A percentile compares a stretch with the other conserved stretches of the same genome.
Evolutionary conservation across 768 basidiomycete species (phyloP).

Genomic region (Macrolepiota albuminosa): DNA sequence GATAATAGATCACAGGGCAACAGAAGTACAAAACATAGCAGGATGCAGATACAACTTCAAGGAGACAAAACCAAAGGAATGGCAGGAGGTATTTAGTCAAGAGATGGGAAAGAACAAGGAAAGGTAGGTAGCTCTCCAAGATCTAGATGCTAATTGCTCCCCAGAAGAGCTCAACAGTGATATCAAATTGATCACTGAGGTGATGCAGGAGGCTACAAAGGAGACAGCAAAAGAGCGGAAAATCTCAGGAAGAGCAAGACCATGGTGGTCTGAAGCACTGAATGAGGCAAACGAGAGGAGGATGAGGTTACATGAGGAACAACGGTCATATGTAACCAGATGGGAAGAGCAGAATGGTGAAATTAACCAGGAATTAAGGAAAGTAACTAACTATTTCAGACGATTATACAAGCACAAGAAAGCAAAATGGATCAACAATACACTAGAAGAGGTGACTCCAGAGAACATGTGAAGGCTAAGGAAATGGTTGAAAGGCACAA

Average conservation of each 20-base stretch:
- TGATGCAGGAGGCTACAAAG: too few relatives aligned
- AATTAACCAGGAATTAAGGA: too few relatives aligned
- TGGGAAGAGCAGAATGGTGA: neutral
- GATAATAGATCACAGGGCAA: neutral
- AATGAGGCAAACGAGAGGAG: neutral
- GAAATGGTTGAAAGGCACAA: neutral
- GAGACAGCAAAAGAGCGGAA: too few relatives aligned
- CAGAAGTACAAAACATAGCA: too few relatives aligned
- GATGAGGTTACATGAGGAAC: neutral
- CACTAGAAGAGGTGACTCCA: neutral
- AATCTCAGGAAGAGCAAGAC: neutral
- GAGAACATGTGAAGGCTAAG: neutral
- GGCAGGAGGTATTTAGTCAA: neutral
- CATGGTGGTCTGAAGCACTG: neutral
- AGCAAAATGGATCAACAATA: neutral
- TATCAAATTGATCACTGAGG: too few relatives aligned
- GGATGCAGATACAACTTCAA: neutral
- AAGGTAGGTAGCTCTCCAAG: too few relatives aligned
- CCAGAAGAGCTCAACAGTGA: too few relatives aligned
- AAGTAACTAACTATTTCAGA: too few relatives aligned
- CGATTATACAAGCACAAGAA: too few relatives aligned
- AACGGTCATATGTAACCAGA: neutral
- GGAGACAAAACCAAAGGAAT: neutral
- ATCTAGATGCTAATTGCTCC: too few relatives aligned
- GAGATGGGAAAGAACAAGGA: neutral